Base-by-base conservation (phyloP, 2,329 filamentous ascomycete genomes). In the Ophiostoma novo-ulmi region DNA sequence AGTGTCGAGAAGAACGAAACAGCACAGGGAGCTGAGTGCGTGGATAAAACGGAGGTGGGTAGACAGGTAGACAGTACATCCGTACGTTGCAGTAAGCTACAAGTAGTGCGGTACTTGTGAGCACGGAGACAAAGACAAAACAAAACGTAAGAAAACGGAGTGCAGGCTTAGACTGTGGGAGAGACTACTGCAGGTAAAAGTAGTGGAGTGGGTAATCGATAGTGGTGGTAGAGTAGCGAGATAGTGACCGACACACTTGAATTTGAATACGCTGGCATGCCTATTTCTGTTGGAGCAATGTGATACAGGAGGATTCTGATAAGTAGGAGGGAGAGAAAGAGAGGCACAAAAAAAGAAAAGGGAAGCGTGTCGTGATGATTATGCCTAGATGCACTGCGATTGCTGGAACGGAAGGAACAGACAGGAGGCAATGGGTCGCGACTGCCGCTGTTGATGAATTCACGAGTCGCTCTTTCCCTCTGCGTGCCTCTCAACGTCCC, bases 171-270 rank as follows among this genome's bases (percentile, higher is more conserved):
- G 31, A 31, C 44, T 48, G 44, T 48, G 44, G 44, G 11, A 26
- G 10, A 58, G 4, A 58, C 52, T 58, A 58, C 52, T 58, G 52
- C 52, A 58, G 52, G 52, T 58, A 58, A 58, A 58, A 58, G 20
- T 48, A 48, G 44, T 14, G 41, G 17, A 48, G 6, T 20, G 7
- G 14, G 17, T 20, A 48, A 48, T 48, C 44, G 17, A n/a, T 48
- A 48, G 6, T 48, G 44, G 20, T 48, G 17, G 20, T 48, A 48
- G 20, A 7, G 44, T 48, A 20, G 44, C 38, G 10, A 10, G 38
- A 39, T 39, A 39, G 38, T 13, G 14, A n/a, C 14, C 44, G 14
- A 6, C 6, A 6, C 44, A 6, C 3, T 58, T 17, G 14, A n/a
- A 55, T 8, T 6, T 22, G 10, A 8, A 44, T 10, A 44, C 39